Conservation (phyloP, 176 grass and related monocot species). For the Aegilops bicornis region DNA sequence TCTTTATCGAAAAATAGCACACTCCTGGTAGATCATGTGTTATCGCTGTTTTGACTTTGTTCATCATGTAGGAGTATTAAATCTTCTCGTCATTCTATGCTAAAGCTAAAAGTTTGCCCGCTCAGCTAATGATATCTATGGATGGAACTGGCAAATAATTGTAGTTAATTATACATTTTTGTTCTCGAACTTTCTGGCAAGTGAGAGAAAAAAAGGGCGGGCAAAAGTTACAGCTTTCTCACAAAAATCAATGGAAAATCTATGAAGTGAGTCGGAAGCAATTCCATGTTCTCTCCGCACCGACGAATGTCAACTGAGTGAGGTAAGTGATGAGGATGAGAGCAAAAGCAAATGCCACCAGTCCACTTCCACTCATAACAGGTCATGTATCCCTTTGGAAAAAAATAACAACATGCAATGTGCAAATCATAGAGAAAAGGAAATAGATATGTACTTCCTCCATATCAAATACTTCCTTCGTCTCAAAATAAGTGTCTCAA, state of each 20-base stretch:
- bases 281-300: conserved; percentile 40
- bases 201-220: conserved; percentile 1
- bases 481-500: no score
- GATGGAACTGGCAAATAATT: conserved; percentile 27
- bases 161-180: neutral
- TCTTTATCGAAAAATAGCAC: no score
- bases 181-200: neutral
- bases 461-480: no score
- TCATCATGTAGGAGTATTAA: neutral
- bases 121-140: conserved; percentile 28
- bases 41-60: neutral
- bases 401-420: neutral
- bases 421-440: conserved; percentile 1
- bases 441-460: neutral
- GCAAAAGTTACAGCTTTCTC: conserved; percentile 31
- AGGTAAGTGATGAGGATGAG: conserved; percentile 42
- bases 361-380: conserved; percentile 32
- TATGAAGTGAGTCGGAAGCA: conserved; percentile 51
- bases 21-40: neutral
- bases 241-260: conserved; percentile 35
- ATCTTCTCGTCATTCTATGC: neutral
- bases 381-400: neutral
- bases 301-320: conserved; percentile 46
- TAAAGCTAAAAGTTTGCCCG: neutral
- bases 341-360: conserved; percentile 8